Conservation (phyloP, 345 rosid genomes). For the Salix purpurea region DNA sequence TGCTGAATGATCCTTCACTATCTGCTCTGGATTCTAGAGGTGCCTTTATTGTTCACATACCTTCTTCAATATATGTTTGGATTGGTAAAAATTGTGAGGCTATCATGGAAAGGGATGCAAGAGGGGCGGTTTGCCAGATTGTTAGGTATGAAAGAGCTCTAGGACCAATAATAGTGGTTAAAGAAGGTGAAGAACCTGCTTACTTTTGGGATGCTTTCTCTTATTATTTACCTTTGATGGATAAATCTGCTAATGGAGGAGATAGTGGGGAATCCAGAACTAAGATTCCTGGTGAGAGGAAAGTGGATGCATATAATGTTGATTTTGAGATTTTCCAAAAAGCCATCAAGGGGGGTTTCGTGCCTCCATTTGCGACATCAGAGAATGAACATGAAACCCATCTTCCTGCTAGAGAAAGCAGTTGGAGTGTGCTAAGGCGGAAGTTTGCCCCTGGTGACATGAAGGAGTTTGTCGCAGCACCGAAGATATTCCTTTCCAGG, state of each 20-base stretch:
- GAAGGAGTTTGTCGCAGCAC: slow-evolving; percentile 63
- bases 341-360: slow-evolving; percentile 87
- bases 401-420: slow-evolving; percentile 90
- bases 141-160: slow-evolving; percentile 86
- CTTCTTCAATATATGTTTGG: slow-evolving; percentile 85
- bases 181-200: slow-evolving; percentile 88
- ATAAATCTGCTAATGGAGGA: slow-evolving; percentile 40
- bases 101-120: slow-evolving; percentile 95
- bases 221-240: slow-evolving; percentile 66
- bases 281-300: slow-evolving; percentile 64
- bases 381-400: slow-evolving; percentile 84
- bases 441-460: slow-evolving; percentile 73
- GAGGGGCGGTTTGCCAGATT: slow-evolving; percentile 93
- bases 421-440: slow-evolving; percentile 82
- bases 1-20: slow-evolving; percentile 83
- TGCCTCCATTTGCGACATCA: slow-evolving; percentile 79
- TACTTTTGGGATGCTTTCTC: slow-evolving; percentile 86
- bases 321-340: slow-evolving; percentile 90
- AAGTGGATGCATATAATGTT: slow-evolving; percentile 63
- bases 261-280: slow-evolving; percentile 28
- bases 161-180: slow-evolving; percentile 58
- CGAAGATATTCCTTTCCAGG: slow-evolving; percentile 67
- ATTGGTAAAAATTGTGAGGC: slow-evolving; percentile 76
- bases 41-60: slow-evolving; percentile 84
- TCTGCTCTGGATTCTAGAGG: slow-evolving; percentile 91